Conservation (phyloP, 805 yeast genomes). For the Saccharomycopsis oosterbeekiorum region DNA sequence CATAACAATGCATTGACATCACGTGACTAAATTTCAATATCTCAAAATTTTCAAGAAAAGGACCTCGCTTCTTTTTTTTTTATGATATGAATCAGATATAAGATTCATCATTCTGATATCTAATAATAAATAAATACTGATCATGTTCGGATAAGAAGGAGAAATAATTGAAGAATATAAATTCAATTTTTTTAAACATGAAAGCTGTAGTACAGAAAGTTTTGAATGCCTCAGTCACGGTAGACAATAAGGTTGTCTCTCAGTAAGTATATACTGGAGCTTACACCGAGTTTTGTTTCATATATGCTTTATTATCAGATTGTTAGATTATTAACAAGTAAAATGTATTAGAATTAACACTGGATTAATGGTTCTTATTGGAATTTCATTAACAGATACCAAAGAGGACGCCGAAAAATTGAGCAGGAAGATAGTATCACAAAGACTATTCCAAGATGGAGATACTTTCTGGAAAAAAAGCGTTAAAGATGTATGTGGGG, state of each 20-base stretch:
- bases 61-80: background rate
- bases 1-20: background rate
- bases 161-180: background rate
- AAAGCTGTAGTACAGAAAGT: constrained; percentile 87
- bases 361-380: constrained; percentile 77
- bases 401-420: constrained; percentile 59
- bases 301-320: too few species aligned
- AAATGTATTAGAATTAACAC: constrained; percentile 36
- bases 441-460: constrained; percentile 67
- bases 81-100: background rate
- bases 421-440: constrained; percentile 52
- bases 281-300: background rate
- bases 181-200: constrained; percentile 35
- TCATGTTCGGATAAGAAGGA: background rate
- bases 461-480: constrained; percentile 72
- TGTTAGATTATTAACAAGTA: background rate
- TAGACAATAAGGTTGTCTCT: constrained; percentile 60
- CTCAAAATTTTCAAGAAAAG: background rate
- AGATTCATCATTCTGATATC: too few species aligned
- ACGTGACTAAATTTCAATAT: background rate
- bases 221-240: constrained; percentile 80
- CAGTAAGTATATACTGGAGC: constrained; percentile 29
- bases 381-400: constrained; percentile 73
- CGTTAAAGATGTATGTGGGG: constrained; percentile 55
- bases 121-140: too few species aligned